Percentiles rank a stretch among this genome's conserved stretches.
Evolutionary conservation across 805 yeast species (phyloP).

Genomic region (Yueomyces sinensis): DNA sequence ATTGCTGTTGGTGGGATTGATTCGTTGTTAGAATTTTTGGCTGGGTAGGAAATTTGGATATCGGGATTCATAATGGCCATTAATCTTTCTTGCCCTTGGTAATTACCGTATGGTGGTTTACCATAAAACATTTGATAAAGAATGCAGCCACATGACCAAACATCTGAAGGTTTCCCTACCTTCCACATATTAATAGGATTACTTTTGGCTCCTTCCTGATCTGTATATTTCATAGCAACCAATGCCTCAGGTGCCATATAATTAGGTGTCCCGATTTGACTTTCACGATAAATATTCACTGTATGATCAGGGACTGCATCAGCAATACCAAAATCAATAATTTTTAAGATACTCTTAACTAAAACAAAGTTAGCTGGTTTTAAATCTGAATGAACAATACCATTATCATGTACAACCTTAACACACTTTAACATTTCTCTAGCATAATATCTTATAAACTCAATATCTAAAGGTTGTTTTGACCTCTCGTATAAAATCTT

Average conservation of each 20-base stretch:
- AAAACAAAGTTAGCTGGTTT: conserved; percentile 62
- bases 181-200: conserved; percentile 34
- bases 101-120: conserved; percentile 75
- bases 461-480: conserved; percentile 42
- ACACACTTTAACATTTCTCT: conserved; percentile 73
- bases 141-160: conserved; percentile 97
- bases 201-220: conserved; percentile 26
- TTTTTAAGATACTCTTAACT: conserved; percentile 72
- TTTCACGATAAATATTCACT: conserved; percentile 74
- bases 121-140: conserved; percentile 93
- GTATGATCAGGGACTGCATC: conserved; percentile 90
- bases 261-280: conserved; percentile 90
- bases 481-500: conserved; percentile 54
- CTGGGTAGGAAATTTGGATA: conserved; percentile 54
- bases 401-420: conserved; percentile 74
- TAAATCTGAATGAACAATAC: conserved; percentile 73
- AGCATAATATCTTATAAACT: conserved; percentile 70
- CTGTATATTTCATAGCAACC: conserved; percentile 36
- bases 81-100: conserved; percentile 62
- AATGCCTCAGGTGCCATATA: conserved; percentile 98
- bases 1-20: conserved; percentile 58
- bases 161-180: conserved; percentile 90
- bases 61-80: conserved; percentile 81
- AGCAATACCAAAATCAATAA: conserved; percentile 94
- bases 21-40: conserved; percentile 43